Conservation (phyloP, 2,329 filamentous ascomycete genomes). For the Cordyceps farinosa region DNA sequence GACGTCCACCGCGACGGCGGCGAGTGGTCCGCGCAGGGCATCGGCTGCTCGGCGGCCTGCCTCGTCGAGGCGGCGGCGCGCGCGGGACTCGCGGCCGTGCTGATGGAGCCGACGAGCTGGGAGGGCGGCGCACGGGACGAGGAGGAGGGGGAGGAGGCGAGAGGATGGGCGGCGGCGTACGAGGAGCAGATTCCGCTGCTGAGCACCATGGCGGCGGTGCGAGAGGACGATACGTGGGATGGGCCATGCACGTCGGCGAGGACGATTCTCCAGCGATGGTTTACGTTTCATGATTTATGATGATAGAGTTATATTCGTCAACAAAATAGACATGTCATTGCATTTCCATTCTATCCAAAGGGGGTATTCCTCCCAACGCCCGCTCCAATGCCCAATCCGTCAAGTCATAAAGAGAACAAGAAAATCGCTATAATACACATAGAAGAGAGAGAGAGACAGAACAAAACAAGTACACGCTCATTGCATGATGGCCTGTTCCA, state of each 20-base stretch:
- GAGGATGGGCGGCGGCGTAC: constrained; percentile 24
- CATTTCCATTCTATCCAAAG: not conserved
- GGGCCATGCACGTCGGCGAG: constrained; percentile 56
- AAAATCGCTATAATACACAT: constrained; percentile 1
- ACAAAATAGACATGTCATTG: not conserved
- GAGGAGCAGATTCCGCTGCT: constrained; percentile 58
- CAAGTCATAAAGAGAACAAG: not conserved
- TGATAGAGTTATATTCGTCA: not conserved
- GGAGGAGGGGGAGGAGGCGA: not conserved
- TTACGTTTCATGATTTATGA: constrained; percentile 31
- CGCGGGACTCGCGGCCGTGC: constrained; percentile 39
- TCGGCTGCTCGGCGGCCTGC: constrained; percentile 59
- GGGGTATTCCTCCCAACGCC: constrained; percentile 9
- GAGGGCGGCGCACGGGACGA: constrained; percentile 25
- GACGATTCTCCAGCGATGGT: constrained; percentile 63
- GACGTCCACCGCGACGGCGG: constrained; percentile 63
- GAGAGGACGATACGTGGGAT: constrained; percentile 51
- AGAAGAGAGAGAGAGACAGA: not conserved
- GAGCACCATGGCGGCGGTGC: constrained; percentile 49
- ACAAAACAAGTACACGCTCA: not conserved
- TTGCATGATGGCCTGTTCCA: constrained; percentile 77
- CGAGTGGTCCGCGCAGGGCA: constrained; percentile 72
- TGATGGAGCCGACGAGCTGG: constrained; percentile 43
- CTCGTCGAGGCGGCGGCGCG: constrained; percentile 59
- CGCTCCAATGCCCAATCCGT: constrained; percentile 7